Conservation (phyloP, 306 rosid species). For the Acacia melanoxylon region DNA sequence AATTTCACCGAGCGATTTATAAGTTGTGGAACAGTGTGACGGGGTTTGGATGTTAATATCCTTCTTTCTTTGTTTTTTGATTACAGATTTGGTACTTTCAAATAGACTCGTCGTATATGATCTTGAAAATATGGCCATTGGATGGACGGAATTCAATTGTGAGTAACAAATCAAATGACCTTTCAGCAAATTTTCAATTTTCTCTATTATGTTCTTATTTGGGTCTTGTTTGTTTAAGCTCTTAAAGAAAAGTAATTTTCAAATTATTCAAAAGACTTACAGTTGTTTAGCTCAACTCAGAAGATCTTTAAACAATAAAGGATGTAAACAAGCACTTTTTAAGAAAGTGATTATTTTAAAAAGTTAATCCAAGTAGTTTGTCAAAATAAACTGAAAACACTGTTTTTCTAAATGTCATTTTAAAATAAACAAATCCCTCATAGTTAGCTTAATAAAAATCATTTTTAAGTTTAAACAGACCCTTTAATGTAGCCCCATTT, state of each 20-base stretch:
- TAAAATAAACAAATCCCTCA: neutral
- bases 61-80: neutral
- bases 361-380: neutral
- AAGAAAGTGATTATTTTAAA: neutral
- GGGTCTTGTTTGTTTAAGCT: neutral
- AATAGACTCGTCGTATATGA: constrained; percentile 74
- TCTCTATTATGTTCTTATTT: constrained; percentile 14
- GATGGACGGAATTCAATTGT: constrained; percentile 82
- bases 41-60: neutral
- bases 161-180: constrained; percentile 43
- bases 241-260: neutral
- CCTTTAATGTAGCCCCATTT: neutral
- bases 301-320: neutral
- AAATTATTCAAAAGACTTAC: neutral
- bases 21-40: neutral
- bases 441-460: too few species aligned
- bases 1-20: constrained; percentile 6
- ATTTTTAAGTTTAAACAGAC: neutral
- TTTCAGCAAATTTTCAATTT: constrained; percentile 18
- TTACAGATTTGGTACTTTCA: constrained; percentile 78
- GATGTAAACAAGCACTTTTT: neutral
- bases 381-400: neutral
- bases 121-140: constrained; percentile 65
- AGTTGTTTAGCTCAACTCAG: neutral
- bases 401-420: neutral